Evolutionary conservation across 192 early-diverging fungal species (phyloP), one percentile per base, ranked within the genome.

Genomic region (Podila epigama): DNA sequence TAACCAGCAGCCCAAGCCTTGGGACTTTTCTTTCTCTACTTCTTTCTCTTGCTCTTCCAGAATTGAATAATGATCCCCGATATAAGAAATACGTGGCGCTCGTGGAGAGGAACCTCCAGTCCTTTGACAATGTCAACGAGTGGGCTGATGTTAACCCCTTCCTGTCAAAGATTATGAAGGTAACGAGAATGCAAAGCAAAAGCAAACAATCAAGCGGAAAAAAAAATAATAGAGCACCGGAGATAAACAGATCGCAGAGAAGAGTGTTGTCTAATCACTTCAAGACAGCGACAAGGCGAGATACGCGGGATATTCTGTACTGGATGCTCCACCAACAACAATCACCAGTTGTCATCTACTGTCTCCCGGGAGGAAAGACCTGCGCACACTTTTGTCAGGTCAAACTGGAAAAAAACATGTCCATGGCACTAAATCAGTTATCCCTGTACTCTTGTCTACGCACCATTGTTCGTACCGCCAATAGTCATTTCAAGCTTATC

Each of bases 111-210:
- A 94, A 91, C 56, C 70, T 98, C 56, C 91, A 93, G 70, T 91
- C 92, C n/a, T 98, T 98, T 72, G 96, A 98, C 77, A 88, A 90
- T 42, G 90, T 98, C 5, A 92, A 88, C 70, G 96, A 98, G 71
- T 98, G 96, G 96, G 94, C 95, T 0, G 96, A 98, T 83, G 90
- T 97, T 32, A 96, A 94, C 53, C 90, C 95, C 35, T 96, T 96
- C 66, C 80, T 98, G 28, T 89, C 91, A 34, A 92, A 90, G 71
- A 89, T 98, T 13, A 84, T 91, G 61, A 91, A 90, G 72, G 92
- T 92, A 71, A 59, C 16, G 20, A 5, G 25, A 32, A 3, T 28
- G 1, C 28, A 27, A 11, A 34, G 25, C 31, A 29, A 22, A 35
- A 11, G 20, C 11, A 12, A 34, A 31, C 31, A 10, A 27, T 32